phyloP scores from a whole-genome alignment of 2,329 filamentous ascomycete species.

The Neonectria punicea region DNA sequence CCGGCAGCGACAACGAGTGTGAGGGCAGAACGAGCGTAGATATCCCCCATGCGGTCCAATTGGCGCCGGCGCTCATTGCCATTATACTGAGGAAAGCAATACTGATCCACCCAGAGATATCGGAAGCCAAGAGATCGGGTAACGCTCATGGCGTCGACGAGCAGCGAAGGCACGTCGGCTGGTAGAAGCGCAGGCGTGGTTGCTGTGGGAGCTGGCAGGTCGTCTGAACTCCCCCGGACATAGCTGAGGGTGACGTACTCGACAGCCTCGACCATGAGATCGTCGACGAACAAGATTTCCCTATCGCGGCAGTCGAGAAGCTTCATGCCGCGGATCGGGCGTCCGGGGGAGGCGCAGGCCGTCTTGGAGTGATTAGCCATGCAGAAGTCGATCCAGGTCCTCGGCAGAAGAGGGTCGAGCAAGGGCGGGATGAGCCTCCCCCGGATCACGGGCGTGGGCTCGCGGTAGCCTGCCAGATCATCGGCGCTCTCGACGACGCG shows the following conservation, averaged over 20 bases:
- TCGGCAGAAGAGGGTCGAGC: constrained; percentile 44
- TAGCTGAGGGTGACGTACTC: constrained; percentile 52
- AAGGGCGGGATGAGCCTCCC: constrained; percentile 47
- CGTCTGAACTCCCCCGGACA: constrained; percentile 41
- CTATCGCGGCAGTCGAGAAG: constrained; percentile 47
- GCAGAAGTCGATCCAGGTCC: constrained; percentile 51
- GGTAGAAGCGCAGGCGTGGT: constrained; percentile 35
- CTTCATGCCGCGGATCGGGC: constrained; percentile 43
- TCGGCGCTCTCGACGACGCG: constrained; percentile 42
- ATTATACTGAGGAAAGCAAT: constrained; percentile 47
- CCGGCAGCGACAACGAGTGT: constrained; percentile 51
- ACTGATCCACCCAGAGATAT: constrained; percentile 53
- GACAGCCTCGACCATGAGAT: constrained; percentile 35
- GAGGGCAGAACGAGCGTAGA: constrained; percentile 47
- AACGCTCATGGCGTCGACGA: constrained; percentile 48
- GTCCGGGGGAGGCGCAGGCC: constrained; percentile 32
- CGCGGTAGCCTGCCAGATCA: constrained; percentile 37
- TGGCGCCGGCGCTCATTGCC: constrained; percentile 42
- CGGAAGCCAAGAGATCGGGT: constrained; percentile 47
- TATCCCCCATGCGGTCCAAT: constrained; percentile 47
- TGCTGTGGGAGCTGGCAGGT: constrained; percentile 28
- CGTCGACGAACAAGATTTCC: constrained; percentile 44
- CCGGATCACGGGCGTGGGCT: constrained; percentile 38
- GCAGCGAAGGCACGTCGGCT: constrained; percentile 41
- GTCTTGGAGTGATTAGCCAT: constrained; percentile 42